Conservation (phyloP, 768 basidiomycete genomes). For the Mycena galericulata region DNA sequence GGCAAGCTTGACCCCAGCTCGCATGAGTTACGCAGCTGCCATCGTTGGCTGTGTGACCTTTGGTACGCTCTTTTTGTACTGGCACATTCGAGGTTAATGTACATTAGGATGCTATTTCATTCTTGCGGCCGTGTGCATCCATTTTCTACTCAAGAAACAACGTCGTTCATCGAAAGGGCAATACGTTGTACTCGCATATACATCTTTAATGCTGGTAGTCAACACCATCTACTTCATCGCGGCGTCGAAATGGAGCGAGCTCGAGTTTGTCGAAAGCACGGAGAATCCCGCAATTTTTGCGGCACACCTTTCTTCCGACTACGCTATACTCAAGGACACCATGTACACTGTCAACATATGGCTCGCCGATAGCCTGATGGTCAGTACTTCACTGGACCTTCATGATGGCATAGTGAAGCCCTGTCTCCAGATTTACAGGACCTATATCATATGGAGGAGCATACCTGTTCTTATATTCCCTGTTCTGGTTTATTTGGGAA, state of each 20-base stretch:
- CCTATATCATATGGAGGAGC: constrained; percentile 1
- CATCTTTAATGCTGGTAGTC: not conserved
- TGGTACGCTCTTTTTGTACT: not conserved
- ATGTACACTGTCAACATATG: not conserved
- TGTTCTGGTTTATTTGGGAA: not conserved
- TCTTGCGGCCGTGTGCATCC: not conserved
- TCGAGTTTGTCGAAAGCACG: not conserved
- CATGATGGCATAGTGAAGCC: not conserved
- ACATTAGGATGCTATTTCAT: not conserved
- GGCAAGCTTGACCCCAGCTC: not conserved
- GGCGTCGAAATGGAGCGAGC: not conserved
- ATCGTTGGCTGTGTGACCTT: not conserved
- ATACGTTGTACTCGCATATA: not conserved
- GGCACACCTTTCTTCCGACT: not conserved
- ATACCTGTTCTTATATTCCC: not conserved
- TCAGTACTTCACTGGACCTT: not conserved
- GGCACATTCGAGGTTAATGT: not conserved
- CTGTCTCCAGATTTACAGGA: not conserved
- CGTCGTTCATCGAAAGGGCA: not conserved
- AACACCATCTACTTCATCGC: not conserved
- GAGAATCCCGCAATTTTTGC: not conserved
- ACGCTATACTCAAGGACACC: not conserved
- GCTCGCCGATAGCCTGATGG: not conserved
- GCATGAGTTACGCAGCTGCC: constrained; percentile 1
- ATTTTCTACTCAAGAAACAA: not conserved